These are phyloP conservation scores for Amesomyces nigricolor DNA, from an alignment of 2,329 filamentous ascomycete genomes.

Conservation along the genomic window DNA sequence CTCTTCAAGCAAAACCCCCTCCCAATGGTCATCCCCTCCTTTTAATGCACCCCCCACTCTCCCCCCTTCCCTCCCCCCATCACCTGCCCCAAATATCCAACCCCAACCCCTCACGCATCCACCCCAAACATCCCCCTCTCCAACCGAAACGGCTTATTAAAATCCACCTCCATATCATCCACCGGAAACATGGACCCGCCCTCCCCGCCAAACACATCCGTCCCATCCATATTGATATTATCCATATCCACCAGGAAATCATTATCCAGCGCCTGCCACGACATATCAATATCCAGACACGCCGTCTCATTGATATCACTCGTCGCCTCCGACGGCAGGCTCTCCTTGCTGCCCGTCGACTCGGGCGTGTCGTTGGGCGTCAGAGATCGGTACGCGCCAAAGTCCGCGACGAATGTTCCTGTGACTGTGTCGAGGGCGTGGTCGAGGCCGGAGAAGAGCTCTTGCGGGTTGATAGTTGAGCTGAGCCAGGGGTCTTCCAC, in stretches of 20 bases:
- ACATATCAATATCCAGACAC: slow-evolving; percentile 47
- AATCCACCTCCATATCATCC: slow-evolving; percentile 48
- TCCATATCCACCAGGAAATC: slow-evolving; percentile 42
- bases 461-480: slow-evolving; percentile 49
- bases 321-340: slow-evolving; percentile 53
- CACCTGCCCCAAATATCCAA: not conserved
- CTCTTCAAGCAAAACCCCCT: not conserved
- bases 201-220: slow-evolving; percentile 21
- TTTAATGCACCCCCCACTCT: not conserved
- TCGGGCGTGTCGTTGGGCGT: slow-evolving; percentile 61
- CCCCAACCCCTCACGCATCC: slow-evolving; percentile 22
- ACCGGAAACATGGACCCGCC: slow-evolving; percentile 33
- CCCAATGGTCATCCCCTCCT: not conserved
- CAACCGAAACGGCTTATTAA: slow-evolving; percentile 49
- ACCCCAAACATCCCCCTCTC: slow-evolving; percentile 43
- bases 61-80: not conserved
- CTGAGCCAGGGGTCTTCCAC: slow-evolving; percentile 29
- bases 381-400: slow-evolving; percentile 48
- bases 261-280: slow-evolving; percentile 46
- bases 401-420: slow-evolving; percentile 47
- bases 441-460: slow-evolving; percentile 39
- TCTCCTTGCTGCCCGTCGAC: slow-evolving; percentile 50
- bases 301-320: slow-evolving; percentile 56
- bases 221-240: slow-evolving; percentile 32
- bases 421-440: slow-evolving; percentile 37